Evolutionary conservation across 352 stramenopile species (phyloP).

Genomic region (Blastocystis sp.): DNA sequence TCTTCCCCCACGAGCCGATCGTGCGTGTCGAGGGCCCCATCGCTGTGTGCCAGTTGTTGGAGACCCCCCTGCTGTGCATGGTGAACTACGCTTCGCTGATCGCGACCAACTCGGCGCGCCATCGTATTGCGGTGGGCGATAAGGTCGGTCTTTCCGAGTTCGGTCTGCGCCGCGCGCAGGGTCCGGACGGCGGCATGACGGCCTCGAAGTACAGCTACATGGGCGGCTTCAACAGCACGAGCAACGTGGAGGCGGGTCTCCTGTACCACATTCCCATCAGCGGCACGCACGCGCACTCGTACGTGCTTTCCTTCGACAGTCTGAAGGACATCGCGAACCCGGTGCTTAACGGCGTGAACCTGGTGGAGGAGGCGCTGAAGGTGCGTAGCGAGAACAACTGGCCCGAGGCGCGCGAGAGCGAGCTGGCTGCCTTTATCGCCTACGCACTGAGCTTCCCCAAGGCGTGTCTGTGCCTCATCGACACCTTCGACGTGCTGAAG

Average conservation of each 20-base stretch:
- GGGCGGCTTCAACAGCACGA: slow-evolving; percentile 94
- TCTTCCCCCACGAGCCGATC: slow-evolving; percentile 93
- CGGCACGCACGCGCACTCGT: slow-evolving; percentile 96
- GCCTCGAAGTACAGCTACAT: slow-evolving; percentile 96
- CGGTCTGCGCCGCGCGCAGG: slow-evolving; percentile 81
- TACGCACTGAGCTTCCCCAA: slow-evolving; percentile 96
- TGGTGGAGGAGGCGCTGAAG: slow-evolving; percentile 83
- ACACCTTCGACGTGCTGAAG: slow-evolving; percentile 97
- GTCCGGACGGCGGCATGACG: slow-evolving; percentile 93
- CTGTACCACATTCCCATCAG: slow-evolving; percentile 90
- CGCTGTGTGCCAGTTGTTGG: slow-evolving; percentile 91
- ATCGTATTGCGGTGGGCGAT: slow-evolving; percentile 88
- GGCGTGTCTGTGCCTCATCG: slow-evolving; percentile 93
- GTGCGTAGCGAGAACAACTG: slow-evolving; percentile 78
- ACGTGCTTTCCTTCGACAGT: slow-evolving; percentile 91
- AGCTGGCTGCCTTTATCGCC: slow-evolving; percentile 96
- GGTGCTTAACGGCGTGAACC: slow-evolving; percentile 81
- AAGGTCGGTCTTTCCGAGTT: slow-evolving; percentile 79
- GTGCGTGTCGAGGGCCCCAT: slow-evolving; percentile 90
- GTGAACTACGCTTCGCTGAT: slow-evolving; percentile 96
- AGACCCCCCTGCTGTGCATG: slow-evolving; percentile 96
- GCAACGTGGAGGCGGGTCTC: slow-evolving; percentile 95
- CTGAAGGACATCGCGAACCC: slow-evolving; percentile 85
- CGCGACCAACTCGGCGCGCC: slow-evolving; percentile 94
- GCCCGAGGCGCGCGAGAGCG: slow-evolving; percentile 81